A percentile compares a stretch with the other conserved stretches of the same genome.
These are phyloP conservation scores for Cutaneotrichosporon spelunceum DNA, from an alignment of 1,284 basidiomycete species.

Conservation along the genomic window DNA sequence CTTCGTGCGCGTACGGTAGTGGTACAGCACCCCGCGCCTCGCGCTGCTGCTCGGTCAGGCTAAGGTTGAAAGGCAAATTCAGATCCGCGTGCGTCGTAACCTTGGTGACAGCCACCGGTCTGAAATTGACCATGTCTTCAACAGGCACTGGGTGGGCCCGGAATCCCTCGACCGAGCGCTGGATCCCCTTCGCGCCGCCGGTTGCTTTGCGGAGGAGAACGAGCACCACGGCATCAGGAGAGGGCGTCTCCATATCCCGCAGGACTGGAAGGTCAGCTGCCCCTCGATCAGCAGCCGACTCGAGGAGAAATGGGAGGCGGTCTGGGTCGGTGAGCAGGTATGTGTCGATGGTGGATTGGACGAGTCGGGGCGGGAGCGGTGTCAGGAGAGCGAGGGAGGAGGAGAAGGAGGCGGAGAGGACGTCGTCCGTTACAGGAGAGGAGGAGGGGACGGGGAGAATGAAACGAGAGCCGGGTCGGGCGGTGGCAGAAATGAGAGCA, in stretches of 20 bases:
- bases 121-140: constrained; percentile 13
- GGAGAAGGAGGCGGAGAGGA: constrained; percentile 64
- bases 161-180: constrained; percentile 31
- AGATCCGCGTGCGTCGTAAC: constrained; percentile 59
- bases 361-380: constrained; percentile 66
- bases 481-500: constrained; percentile 23
- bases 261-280: constrained; percentile 30
- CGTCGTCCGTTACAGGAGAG: constrained; percentile 58
- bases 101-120: constrained; percentile 3
- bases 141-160: constrained; percentile 7
- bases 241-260: constrained; percentile 19
- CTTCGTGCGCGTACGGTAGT: constrained; percentile 80
- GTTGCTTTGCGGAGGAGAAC: constrained; percentile 44
- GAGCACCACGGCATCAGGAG: constrained; percentile 28
- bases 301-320: constrained; percentile 39
- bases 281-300: constrained; percentile 28
- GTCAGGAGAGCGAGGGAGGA: constrained; percentile 63
- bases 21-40: constrained; percentile 73
- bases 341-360: constrained; percentile 61
- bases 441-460: constrained; percentile 61
- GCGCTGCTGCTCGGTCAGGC: constrained; percentile 77
- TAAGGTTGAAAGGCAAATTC: constrained; percentile 69
- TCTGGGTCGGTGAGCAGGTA: constrained; percentile 58
- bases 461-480: constrained; percentile 55
- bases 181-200: constrained; percentile 50